Evolutionary conservation across 306 rosid species (phyloP).

Genomic region (Pyrus betulifolia): DNA sequence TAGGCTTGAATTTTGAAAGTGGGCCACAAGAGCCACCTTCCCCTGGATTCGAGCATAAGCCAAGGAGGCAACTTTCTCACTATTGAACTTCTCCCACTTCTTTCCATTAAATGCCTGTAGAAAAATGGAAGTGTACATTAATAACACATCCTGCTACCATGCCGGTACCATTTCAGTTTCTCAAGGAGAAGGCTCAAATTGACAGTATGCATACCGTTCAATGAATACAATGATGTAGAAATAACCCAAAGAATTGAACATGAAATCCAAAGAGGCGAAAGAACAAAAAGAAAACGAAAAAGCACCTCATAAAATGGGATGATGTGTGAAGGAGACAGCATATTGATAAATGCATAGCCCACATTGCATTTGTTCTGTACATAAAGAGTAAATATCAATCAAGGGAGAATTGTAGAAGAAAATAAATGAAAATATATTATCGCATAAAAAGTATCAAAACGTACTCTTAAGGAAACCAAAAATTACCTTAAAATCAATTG

Average conservation of each 20-base stretch:
- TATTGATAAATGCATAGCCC: conserved; percentile 94
- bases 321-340: conserved; percentile 86
- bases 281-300: background rate
- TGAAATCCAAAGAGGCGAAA: background rate
- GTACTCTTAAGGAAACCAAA: background rate
- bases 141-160: background rate
- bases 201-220: background rate
- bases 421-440: background rate
- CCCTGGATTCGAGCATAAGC: conserved; percentile 95
- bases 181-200: background rate
- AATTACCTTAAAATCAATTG: conserved; percentile 81
- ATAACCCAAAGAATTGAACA: conserved; percentile 5
- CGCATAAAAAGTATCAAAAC: background rate
- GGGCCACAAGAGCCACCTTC: conserved; percentile 82
- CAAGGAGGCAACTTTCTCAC: conserved; percentile 85
- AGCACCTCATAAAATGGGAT: conserved; percentile 74
- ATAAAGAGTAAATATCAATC: conserved; percentile 16
- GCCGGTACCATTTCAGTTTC: conserved; percentile 6
- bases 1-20: conserved; percentile 87
- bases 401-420: background rate
- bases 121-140: conserved; percentile 1
- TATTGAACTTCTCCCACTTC: conserved; percentile 89
- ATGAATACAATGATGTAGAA: background rate
- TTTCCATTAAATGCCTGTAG: conserved; percentile 83
- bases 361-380: conserved; percentile 94